These are phyloP conservation scores for Populus simonii DNA, from an alignment of 345 rosid genomes.

Conservation along the genomic window DNA sequence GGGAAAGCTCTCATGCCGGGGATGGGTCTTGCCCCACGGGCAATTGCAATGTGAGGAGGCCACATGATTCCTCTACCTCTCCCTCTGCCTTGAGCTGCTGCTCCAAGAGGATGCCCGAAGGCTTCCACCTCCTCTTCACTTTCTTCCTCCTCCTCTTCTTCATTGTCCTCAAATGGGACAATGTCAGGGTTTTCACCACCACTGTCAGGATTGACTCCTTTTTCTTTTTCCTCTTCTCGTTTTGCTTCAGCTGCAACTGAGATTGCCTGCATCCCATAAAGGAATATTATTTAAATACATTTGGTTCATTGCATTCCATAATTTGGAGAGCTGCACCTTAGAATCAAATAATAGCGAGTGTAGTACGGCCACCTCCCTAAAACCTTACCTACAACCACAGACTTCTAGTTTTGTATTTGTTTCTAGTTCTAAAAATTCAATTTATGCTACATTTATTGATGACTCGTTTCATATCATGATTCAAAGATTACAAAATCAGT, in stretches of 20 bases:
- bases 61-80: slow-evolving; percentile 96
- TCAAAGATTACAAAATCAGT: no score
- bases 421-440: no score
- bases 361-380: neutral
- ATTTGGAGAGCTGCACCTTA: neutral
- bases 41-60: slow-evolving; percentile 86
- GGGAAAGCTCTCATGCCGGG: slow-evolving; percentile 84
- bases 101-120: slow-evolving; percentile 30
- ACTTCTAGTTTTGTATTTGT: neutral
- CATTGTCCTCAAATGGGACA: slow-evolving; percentile 94
- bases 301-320: neutral
- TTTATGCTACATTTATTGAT: no score
- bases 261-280: slow-evolving; percentile 49
- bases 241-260: slow-evolving; percentile 89
- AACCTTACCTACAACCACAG: neutral
- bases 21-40: slow-evolving; percentile 79
- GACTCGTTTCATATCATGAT: no score
- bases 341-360: neutral
- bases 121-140: slow-evolving; percentile 77
- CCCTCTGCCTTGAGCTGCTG: slow-evolving; percentile 74
- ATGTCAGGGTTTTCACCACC: slow-evolving; percentile 88
- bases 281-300: slow-evolving; percentile 12
- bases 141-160: slow-evolving; percentile 86
- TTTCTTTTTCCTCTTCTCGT: slow-evolving; percentile 96
- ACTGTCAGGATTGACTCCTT: slow-evolving; percentile 77